phyloP scores from a whole-genome alignment of 1,284 basidiomycete genomes.

The Ustilago lituana region DNA sequence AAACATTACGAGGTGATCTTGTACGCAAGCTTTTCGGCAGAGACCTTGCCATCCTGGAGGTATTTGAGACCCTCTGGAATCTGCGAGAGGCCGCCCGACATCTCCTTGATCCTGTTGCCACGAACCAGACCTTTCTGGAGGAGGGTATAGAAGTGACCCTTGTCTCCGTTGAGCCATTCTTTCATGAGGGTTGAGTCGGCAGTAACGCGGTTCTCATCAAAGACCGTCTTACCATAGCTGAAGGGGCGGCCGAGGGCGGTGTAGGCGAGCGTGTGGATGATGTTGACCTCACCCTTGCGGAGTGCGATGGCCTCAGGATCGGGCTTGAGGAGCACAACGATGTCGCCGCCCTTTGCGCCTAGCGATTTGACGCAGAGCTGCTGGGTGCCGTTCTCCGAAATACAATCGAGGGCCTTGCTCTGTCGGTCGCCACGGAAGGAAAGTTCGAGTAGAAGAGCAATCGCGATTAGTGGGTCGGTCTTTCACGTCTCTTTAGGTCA shows the following conservation, averaged over 20 bases:
- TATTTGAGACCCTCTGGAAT: slow-evolving; percentile 55
- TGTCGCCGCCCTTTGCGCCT: slow-evolving; percentile 43
- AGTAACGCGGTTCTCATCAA: slow-evolving; percentile 31
- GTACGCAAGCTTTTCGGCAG: slow-evolving; percentile 60
- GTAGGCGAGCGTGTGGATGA: slow-evolving; percentile 58
- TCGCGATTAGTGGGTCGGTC: too few species aligned
- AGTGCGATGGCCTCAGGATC: slow-evolving; percentile 52
- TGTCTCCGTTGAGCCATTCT: slow-evolving; percentile 47
- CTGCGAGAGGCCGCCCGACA: slow-evolving; percentile 50
- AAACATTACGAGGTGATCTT: slow-evolving; percentile 29
- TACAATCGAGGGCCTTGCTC: slow-evolving; percentile 60
- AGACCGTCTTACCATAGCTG: slow-evolving; percentile 49
- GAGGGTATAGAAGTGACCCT: slow-evolving; percentile 51
- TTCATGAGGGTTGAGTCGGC: slow-evolving; percentile 38
- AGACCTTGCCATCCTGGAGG: slow-evolving; percentile 55
- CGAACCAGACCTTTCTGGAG: slow-evolving; percentile 43
- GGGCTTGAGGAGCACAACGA: slow-evolving; percentile 57
- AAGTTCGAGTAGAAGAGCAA: not conserved
- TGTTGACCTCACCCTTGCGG: slow-evolving; percentile 53
- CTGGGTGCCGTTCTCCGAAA: slow-evolving; percentile 61
- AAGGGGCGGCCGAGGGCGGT: slow-evolving; percentile 52
- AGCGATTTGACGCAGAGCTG: slow-evolving; percentile 51
- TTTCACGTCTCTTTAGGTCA: not conserved
- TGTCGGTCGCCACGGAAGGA: not conserved
- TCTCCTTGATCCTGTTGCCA: slow-evolving; percentile 55